Conservation (phyloP, 164 flowering plant species). For the Warburgia ugandensis region DNA sequence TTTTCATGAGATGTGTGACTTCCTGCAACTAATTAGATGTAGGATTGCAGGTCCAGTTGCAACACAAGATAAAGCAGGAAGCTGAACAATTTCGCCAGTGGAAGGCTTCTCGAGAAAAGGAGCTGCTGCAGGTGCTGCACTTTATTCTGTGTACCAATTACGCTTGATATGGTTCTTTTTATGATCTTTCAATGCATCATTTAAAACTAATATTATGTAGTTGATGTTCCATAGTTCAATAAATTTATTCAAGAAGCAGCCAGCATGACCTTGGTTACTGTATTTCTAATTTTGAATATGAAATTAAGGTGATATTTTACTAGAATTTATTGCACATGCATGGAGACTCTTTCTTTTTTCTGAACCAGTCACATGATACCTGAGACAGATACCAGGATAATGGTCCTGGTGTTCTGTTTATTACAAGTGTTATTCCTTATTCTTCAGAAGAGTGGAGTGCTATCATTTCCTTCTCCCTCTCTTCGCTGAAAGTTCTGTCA, state of each 20-base stretch:
- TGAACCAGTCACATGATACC: too few species aligned
- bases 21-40: constrained; percentile 10
- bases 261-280: too few species aligned
- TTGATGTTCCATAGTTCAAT: neutral
- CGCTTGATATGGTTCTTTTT: neutral
- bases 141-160: neutral
- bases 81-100: constrained; percentile 98
- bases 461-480: too few species aligned
- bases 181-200: neutral
- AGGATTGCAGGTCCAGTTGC: constrained; percentile 77
- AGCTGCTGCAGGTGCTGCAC: constrained; percentile 69
- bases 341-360: too few species aligned
- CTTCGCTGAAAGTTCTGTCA: too few species aligned
- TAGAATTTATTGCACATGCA: too few species aligned
- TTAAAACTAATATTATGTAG: neutral
- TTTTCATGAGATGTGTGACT: constrained; percentile 1
- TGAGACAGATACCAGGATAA: too few species aligned
- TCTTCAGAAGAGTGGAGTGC: too few species aligned
- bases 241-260: neutral
- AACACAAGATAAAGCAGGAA: constrained; percentile 94
- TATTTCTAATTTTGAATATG: too few species aligned
- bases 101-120: constrained; percentile 98
- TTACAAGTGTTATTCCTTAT: too few species aligned
- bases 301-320: too few species aligned
- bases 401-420: too few species aligned